Evolutionary conservation across 1,284 basidiomycete genomes (phyloP), one percentile per base, ranked within the genome.

Genomic region (Puccinia hordei): DNA sequence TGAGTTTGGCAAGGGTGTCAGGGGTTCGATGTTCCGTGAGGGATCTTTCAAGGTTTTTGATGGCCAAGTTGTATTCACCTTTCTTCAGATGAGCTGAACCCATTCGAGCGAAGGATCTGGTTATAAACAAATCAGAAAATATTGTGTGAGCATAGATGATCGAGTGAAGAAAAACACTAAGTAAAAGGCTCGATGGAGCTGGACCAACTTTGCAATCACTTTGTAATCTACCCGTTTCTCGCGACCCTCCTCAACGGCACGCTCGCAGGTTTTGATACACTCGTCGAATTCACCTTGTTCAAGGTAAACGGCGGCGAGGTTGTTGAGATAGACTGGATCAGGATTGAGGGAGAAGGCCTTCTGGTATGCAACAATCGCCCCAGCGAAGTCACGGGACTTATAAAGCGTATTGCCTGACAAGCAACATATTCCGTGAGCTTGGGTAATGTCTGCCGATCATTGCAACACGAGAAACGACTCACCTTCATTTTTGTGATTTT

Each of bases 11-110:
- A 81, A 99, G 90, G 82, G 96, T 89, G 83, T 96, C 92, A 19
- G 97, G 92, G 8, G 96, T 98, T 81, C 97, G 93, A 87, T 99
- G 97, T 87, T 99, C 97, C 4, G 95, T 92, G 73, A 99, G 89
- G 10, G 93, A 95, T 82, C 86, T 86, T 84, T 93, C 88, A 87
- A 90, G 95, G 88, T 90, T 94, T 86, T 93, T 94, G 89, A 95
- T 91, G 17, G 95, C 95, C 66, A 89, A 89, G 9, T 86, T 85
- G 33, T 92, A 87, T 86, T 99, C 93, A 77, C 88, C 90, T 86
- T 93, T 93, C 87, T 92, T 93, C 80, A 90, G 87, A 87, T 95
- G 94, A 0, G 95, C 90, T 10, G 90, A 90, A 15, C 96, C 97
- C 81, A 93, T 91, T 57, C 97, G 93, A 15, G 93, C 96, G 81